Evolutionary conservation across 177 flowering plant species (phyloP), one percentile per base, ranked within the genome.

Genomic region (Vitis hybrid): DNA sequence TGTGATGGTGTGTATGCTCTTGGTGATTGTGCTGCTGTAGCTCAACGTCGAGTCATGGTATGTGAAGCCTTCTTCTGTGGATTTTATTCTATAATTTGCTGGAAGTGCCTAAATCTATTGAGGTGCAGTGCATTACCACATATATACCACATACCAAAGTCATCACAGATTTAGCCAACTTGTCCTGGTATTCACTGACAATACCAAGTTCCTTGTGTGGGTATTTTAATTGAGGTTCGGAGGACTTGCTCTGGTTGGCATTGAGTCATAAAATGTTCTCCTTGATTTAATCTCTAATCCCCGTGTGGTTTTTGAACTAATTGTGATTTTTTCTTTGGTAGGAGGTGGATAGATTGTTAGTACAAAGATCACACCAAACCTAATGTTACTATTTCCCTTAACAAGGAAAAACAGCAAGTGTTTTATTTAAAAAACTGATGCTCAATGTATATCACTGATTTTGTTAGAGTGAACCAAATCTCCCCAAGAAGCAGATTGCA

Each of bases 1-100:
- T 82, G 87, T 71, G 79, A 84, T 55, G 71, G 75, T 72, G 87
- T 87, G 52, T 94, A 85, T 77, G 98, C 97, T 15, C 74, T 94
- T 12, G 98, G 98, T 66, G 97, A 94, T 75, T 94, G 97, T 73
- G 93, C 97, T n/a, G 77, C 97, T 6, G 85, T 94, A 51, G 83
- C 84, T 79, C 97, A 92, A 71, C 85, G 93, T 11, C 89, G 86
- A 80, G 74, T 94, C 80, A 88, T 82, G 90, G 98, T 90, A 80
- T 60, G 75, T 73, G 16, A 73, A 68, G 5, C 66, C 53, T 52
- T 63, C 20, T 16, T 18, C 60, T 50, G 14, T 73, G 56, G 4
- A 50, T 61, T n/a, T 50, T 39, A 29, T 61, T 26, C 29, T 26
- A 26, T 26, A 26, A 26, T 26, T 55, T 67, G 62, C 63, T 57